Conservation (phyloP, 805 yeast species). For the Danielia oregonensis region DNA sequence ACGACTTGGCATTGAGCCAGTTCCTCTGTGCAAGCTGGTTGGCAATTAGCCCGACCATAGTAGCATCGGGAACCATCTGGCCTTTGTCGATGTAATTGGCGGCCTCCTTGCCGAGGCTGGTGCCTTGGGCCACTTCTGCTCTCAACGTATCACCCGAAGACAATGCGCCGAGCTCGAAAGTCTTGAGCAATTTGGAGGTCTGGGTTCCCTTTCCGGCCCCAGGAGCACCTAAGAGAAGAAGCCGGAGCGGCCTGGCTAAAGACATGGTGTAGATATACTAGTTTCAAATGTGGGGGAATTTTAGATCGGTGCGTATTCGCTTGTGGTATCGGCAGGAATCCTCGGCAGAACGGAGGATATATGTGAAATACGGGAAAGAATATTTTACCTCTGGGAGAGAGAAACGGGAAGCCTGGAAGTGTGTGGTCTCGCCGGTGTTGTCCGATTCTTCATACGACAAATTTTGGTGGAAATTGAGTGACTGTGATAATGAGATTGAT, state of each 20-base stretch:
- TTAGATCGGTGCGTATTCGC: too few relatives aligned
- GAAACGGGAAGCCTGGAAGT: too few relatives aligned
- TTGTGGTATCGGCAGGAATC: too few relatives aligned
- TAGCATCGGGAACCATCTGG: conserved; percentile 64
- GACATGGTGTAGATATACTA: too few relatives aligned
- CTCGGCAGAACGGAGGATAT: too few relatives aligned
- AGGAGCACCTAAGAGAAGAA: conserved; percentile 85
- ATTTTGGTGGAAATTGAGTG: too few relatives aligned
- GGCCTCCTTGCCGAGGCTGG: conserved; percentile 58
- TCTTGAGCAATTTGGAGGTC: conserved; percentile 58
- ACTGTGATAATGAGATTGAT: too few relatives aligned
- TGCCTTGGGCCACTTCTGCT: conserved; percentile 51
- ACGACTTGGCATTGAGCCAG: conserved; percentile 42
- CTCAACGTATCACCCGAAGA: conserved; percentile 86
- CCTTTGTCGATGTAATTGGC: conserved; percentile 58
- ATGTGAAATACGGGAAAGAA: too few relatives aligned
- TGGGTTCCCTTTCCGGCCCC: conserved; percentile 96
- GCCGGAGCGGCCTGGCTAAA: conserved; percentile 45
- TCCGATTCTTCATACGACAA: too few relatives aligned
- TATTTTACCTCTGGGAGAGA: too few relatives aligned
- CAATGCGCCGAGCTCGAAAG: conserved; percentile 50
- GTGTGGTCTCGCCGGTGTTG: too few relatives aligned
- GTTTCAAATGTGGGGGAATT: too few relatives aligned
- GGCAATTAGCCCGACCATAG: conserved; percentile 59
- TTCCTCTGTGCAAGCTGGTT: conserved; percentile 39